Base-by-base conservation (phyloP, 352 stramenopile genomes). In the Halophytophthora polymorphica region DNA sequence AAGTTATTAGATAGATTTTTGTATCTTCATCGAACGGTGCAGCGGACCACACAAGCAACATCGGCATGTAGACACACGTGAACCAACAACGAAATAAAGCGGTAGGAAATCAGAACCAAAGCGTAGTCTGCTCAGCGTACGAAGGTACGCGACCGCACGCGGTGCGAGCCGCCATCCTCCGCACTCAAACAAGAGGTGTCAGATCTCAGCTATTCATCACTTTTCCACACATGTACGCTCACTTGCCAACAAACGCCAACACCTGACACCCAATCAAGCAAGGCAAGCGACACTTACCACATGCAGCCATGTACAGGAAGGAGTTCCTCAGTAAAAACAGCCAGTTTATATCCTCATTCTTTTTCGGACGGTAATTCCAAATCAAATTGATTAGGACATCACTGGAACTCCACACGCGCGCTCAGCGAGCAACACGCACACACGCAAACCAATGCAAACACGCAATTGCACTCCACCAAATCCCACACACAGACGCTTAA, bases 181-280 rank as follows among this genome's bases (percentile, higher is more conserved):
- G 66, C 73, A 86, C 81, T 92, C 81, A 92, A 90, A 92, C 81
- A 92, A 92, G 81, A 92, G 81, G 81, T 92, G 81, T 92, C 81
- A 92, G 81, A 90, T 88, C 83, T 77, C 78, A 88, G 81, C 81
- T 88, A 88, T 89, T 92, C 81, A 92, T 92, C 81, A 89, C 56
- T 53, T 82, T 81, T 53, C 70, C 58, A 58, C 53, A 69, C 19
- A 12, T 31, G 4, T 8, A 10, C 25, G 25, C 25, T 31, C 25
- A 31, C 25, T 8, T n/a, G n/a, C n/a, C n/a, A n/a, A n/a, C 25
- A 31, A 31, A 4, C 15, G 22, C 23, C 19, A n/a, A n/a, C n/a
- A 31, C 25, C 25, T 31, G 25, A 8, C 25, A 31, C 4, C 25
- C 25, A n/a, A n/a, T n/a, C n/a, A n/a, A n/a, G n/a, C n/a, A 31